These are phyloP conservation scores for Suhomyces chickasaworum DNA, from an alignment of 1,139 yeast species.

Conservation along the genomic window DNA sequence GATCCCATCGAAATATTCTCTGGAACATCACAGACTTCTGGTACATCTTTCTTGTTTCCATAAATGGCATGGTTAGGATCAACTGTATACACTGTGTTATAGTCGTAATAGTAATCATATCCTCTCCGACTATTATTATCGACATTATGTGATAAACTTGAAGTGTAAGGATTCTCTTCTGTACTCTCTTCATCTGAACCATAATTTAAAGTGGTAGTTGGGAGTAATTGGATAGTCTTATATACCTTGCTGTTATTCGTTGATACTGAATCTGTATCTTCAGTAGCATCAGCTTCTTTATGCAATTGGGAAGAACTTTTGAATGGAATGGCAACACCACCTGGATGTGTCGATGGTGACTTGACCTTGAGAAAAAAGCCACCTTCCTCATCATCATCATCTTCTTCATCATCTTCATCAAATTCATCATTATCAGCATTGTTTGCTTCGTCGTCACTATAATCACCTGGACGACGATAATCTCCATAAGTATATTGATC, in stretches of 20 bases:
- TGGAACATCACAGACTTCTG: constrained; percentile 49
- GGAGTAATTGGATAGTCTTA: constrained; percentile 70
- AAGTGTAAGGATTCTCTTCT: constrained; percentile 53
- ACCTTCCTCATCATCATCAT: constrained; percentile 63
- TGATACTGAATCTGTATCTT: constrained; percentile 32
- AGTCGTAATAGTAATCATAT: constrained; percentile 82
- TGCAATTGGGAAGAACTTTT: constrained; percentile 10
- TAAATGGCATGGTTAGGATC: constrained; percentile 53
- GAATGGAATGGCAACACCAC: constrained; percentile 18
- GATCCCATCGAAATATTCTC: constrained; percentile 47
- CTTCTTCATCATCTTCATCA: constrained; percentile 49
- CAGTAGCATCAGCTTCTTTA: constrained; percentile 19
- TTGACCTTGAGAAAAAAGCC: constrained; percentile 66
- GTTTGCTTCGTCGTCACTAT: not conserved
- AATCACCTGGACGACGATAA: constrained; percentile 3
- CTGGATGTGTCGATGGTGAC: constrained; percentile 38
- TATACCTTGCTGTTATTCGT: constrained; percentile 28
- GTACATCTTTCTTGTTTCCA: constrained; percentile 30
- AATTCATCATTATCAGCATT: constrained; percentile 27
- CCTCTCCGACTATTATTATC: constrained; percentile 67
- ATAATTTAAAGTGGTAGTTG: constrained; percentile 79
- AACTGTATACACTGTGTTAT: constrained; percentile 75
- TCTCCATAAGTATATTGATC: constrained; percentile 11
- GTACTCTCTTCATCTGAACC: constrained; percentile 71
- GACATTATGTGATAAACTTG: constrained; percentile 77